Evolutionary conservation across 495 filamentous ascomycete species (phyloP).

Genomic region (Amniculicola lignicola): DNA sequence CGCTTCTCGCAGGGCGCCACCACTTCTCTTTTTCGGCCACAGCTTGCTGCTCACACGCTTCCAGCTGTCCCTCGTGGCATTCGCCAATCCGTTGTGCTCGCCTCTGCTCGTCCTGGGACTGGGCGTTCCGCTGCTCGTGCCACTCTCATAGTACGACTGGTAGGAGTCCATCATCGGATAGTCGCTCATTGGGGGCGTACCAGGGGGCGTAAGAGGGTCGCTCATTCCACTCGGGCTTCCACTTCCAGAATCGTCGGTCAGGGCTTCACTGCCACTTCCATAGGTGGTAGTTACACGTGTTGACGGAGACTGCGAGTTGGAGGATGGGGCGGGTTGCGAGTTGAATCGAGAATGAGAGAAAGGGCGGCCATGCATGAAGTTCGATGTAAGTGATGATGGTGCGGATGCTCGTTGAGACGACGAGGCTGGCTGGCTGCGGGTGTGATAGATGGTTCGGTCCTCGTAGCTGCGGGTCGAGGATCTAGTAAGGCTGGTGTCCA

Average conservation of each 20-base stretch:
- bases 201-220: constrained; percentile 42
- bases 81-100: constrained; percentile 28
- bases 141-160: constrained; percentile 30
- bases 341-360: constrained; percentile 32
- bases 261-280: constrained; percentile 31
- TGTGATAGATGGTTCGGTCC: constrained; percentile 28
- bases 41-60: constrained; percentile 35
- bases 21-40: constrained; percentile 32
- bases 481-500: constrained; percentile 26
- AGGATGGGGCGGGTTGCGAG: constrained; percentile 24
- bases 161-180: constrained; percentile 25
- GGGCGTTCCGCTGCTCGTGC: constrained; percentile 28
- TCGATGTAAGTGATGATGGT: constrained; percentile 36
- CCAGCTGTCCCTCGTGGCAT: constrained; percentile 31
- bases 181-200: constrained; percentile 41
- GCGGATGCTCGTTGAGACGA: constrained; percentile 36
- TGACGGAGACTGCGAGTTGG: constrained; percentile 18
- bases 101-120: constrained; percentile 30
- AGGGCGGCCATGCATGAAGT: constrained; percentile 33
- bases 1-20: constrained; percentile 28
- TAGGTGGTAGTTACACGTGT: constrained; percentile 26
- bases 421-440: constrained; percentile 17
- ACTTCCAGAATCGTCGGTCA: constrained; percentile 41
- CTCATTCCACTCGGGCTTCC: constrained; percentile 29
- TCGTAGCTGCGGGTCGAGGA: constrained; percentile 32